Base-by-base conservation (phyloP, 2,329 filamentous ascomycete genomes). In the Rutstroemia sp. region DNA sequence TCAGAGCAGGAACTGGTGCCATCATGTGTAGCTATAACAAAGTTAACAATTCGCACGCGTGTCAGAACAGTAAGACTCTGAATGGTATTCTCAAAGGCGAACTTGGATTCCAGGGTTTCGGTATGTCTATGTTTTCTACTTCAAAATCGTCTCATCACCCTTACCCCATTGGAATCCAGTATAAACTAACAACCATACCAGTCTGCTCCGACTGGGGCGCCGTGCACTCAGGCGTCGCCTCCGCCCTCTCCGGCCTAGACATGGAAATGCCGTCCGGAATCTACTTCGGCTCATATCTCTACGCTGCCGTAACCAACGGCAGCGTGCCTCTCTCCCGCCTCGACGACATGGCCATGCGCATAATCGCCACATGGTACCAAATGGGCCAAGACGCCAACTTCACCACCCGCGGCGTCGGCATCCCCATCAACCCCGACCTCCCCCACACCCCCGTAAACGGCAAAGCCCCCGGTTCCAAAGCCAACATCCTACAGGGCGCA, bases 181-280 rank as follows among this genome's bases (percentile, higher is more conserved):
- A 34, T 34, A 10, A 12, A 12, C 30, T 34, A 34, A 14, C 30
- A 34, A 10, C 30, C 30, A 9, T 14, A 34, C 10, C 27, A 5
- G 81, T 94, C 16, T 87, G 92, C 75, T 86, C 82, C 1, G 91
- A 96, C 69, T 95, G 90, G 90, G 77, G 90, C 4, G 89, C 88
- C 0, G 90, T 95, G 67, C 82, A 88, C 59, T 85, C 86, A 4
- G 91, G 91, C 9, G 87, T 95, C 0, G 83, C 80, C 5, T 87
- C 82, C 52, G 87, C 90, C 2, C 74, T 95, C 3, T 87, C 90
- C 3, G 92, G 92, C 0, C 76, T 96, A 5, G 92, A 96, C 66
- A 81, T 87, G n/a, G 63, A 58, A 0, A 67, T 68, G 63, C 64
- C 64, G 0, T 52, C 25, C 23, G 58, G 58, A n/a, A 45, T 19